These are phyloP conservation scores for Neocatenulostroma microsporum DNA, from an alignment of 2,329 filamentous ascomycete genomes.

Conservation along the genomic window DNA sequence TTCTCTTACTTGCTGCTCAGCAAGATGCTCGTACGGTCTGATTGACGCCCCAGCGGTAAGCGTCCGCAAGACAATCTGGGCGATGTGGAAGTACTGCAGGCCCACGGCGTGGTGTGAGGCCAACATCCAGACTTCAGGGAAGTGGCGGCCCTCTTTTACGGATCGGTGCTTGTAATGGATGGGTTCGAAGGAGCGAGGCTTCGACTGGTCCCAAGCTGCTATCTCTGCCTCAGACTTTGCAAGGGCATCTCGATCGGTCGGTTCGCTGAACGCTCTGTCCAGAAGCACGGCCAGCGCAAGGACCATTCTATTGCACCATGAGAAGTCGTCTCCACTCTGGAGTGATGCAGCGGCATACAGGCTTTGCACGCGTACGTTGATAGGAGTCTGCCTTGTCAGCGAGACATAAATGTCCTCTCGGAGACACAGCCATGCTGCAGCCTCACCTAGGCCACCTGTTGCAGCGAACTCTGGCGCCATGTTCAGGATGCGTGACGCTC, in stretches of 20 bases:
- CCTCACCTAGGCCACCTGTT: conserved; percentile 35
- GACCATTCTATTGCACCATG: conserved; percentile 14
- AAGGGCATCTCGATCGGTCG: conserved; percentile 3
- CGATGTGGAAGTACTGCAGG: conserved; percentile 16
- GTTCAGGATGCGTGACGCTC: conserved; percentile 33
- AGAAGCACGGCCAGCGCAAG: conserved; percentile 11
- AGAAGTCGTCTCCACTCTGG: conserved; percentile 8
- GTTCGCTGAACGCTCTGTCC: conserved; percentile 5
- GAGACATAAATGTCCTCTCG: conserved; percentile 37
- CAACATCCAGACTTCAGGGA: conserved; percentile 15
- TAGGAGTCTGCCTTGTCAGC: conserved; percentile 28
- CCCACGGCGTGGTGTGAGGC: conserved; percentile 13
- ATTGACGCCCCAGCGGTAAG: not conserved
- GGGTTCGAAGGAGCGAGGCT: too few relatives aligned
- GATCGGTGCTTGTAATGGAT: conserved; percentile 3
- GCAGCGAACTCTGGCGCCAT: conserved; percentile 32
- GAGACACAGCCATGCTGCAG: conserved; percentile 35
- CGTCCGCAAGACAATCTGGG: conserved; percentile 10
- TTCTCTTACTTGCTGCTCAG: conserved; percentile 7
- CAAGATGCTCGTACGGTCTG: conserved; percentile 8
- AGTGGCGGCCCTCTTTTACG: conserved; percentile 1
- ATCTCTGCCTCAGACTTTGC: too few relatives aligned
- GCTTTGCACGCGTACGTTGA: conserved; percentile 26
- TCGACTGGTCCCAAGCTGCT: too few relatives aligned
- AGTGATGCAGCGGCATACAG: conserved; percentile 10